Evolutionary conservation across 306 rosid genomes (phyloP), one percentile per base, ranked within the genome.

Genomic region (Cicer pinnatifidum): DNA sequence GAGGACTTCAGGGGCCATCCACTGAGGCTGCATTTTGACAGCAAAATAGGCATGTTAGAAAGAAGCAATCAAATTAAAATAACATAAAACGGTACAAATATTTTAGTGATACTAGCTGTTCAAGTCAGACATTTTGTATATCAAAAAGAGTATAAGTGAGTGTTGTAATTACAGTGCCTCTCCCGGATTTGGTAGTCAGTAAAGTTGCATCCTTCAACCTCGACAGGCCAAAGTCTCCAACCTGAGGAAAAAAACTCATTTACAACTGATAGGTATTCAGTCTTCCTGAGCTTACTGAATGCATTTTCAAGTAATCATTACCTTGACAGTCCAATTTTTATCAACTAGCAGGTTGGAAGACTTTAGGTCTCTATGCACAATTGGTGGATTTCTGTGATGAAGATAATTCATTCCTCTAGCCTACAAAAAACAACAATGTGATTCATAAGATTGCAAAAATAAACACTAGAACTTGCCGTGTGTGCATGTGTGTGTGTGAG

Each of bases 1-100:
- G 33, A 91, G 90, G 82, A 91, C 86, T 83, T 91, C 92, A 41
- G 97, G 94, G 71, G 94, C 94, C 94, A 91, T 91, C 92, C 92
- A 89, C 44, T 87, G 92, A 74, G 97, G 94, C 94, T 91, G 89
- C 79, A 84, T 79, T 78, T 80, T 38, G 28, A 50, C 38, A 57
- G 72, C 2, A 61, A 33, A 70, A 57, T 53, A 50, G 8, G 61
- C 41, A 11, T 59, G 75, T 79, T 61, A 74, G 77, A 39, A n/a
- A 33, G 41, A 58, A 60, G 59, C 50, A 78, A 75, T 20, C 2
- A 52, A 64, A 64, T 77, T 57, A 13, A 69, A 38, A 9, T 8
- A 16, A 33, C 47, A 1, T 13, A 19, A 40, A 46, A 33, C 44
- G 10, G 1, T 33, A 41, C 38, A 82, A 13, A 23, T 23, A 76